These are phyloP conservation scores for Mucor velutinosus DNA, from an alignment of 371 early-diverging fungal genomes.

Conservation along the genomic window DNA sequence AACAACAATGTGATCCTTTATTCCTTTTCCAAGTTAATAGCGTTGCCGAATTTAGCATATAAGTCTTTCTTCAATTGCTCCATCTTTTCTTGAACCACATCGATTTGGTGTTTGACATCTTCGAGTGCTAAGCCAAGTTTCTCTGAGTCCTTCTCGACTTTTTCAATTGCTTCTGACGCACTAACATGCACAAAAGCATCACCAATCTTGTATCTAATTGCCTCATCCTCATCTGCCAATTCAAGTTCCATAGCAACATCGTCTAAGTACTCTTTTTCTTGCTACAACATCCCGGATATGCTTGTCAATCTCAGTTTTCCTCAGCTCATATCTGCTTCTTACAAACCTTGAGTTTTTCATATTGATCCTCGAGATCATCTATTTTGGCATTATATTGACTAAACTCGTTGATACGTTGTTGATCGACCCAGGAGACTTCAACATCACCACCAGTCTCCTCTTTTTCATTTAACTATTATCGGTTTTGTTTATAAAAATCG, in stretches of 20 bases:
- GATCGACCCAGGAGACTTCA: slow-evolving; percentile 94
- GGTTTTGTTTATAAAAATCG: neutral
- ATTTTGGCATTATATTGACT: slow-evolving; percentile 81
- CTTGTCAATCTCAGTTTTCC: neutral
- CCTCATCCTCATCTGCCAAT: slow-evolving; percentile 90
- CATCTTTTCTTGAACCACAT: slow-evolving; percentile 75
- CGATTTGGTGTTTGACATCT: slow-evolving; percentile 66
- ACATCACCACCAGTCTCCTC: slow-evolving; percentile 80
- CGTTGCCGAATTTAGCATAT: slow-evolving; percentile 92
- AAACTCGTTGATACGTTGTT: slow-evolving; percentile 92
- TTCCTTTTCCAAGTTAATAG: slow-evolving; percentile 92
- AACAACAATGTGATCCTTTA: slow-evolving; percentile 23
- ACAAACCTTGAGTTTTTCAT: slow-evolving; percentile 79
- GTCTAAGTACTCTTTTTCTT: slow-evolving; percentile 91
- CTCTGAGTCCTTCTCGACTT: slow-evolving; percentile 67
- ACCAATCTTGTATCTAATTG: slow-evolving; percentile 84
- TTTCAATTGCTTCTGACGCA: slow-evolving; percentile 73
- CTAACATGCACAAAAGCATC: slow-evolving; percentile 85
- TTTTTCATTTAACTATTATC: slow-evolving; percentile 56
- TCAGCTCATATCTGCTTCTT: too few species aligned
- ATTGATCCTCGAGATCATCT: slow-evolving; percentile 78
- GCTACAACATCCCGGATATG: slow-evolving; percentile 20
- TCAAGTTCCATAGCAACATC: slow-evolving; percentile 91
- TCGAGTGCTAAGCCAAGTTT: slow-evolving; percentile 65
- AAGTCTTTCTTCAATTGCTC: slow-evolving; percentile 80